phyloP scores from a whole-genome alignment of 1,139 yeast species.

The Debaryomycetaceae sp. region DNA sequence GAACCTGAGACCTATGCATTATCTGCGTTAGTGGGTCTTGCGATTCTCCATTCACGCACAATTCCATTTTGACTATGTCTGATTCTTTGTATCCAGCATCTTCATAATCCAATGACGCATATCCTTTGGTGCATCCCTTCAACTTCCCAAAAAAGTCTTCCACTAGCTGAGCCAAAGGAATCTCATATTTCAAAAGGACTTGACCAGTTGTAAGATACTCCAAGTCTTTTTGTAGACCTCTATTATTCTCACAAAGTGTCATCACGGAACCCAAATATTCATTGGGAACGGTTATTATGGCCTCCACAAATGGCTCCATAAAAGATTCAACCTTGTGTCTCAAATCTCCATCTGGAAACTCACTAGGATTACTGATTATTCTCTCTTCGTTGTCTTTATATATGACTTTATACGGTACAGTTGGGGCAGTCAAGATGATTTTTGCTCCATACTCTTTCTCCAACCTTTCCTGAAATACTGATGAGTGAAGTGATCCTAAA shows the following conservation, averaged over 20 bases:
- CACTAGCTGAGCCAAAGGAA: constrained; percentile 86
- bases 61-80: constrained; percentile 81
- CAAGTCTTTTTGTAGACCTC: constrained; percentile 80
- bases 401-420: constrained; percentile 83
- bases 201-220: constrained; percentile 80
- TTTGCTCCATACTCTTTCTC: constrained; percentile 94
- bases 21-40: constrained; percentile 93
- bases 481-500: constrained; percentile 90
- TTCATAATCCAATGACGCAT: constrained; percentile 92
- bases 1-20: constrained; percentile 78
- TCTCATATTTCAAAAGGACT: constrained; percentile 69
- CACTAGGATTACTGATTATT: constrained; percentile 83
- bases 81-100: constrained; percentile 83
- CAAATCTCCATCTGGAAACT: constrained; percentile 66
- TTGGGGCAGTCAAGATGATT: constrained; percentile 89
- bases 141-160: constrained; percentile 94
- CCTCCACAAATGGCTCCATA: constrained; percentile 89
- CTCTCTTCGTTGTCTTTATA: constrained; percentile 61
- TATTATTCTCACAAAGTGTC: constrained; percentile 74
- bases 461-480: constrained; percentile 86
- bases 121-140: constrained; percentile 87
- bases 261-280: constrained; percentile 88
- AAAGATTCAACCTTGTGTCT: constrained; percentile 50
- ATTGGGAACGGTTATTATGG: constrained; percentile 85
- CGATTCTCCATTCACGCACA: constrained; percentile 83